Percentiles rank a stretch among this genome's conserved stretches.
These are phyloP conservation scores for Tubosaeta sp. DNA, from an alignment of 768 basidiomycete genomes.

Conservation along the genomic window DNA sequence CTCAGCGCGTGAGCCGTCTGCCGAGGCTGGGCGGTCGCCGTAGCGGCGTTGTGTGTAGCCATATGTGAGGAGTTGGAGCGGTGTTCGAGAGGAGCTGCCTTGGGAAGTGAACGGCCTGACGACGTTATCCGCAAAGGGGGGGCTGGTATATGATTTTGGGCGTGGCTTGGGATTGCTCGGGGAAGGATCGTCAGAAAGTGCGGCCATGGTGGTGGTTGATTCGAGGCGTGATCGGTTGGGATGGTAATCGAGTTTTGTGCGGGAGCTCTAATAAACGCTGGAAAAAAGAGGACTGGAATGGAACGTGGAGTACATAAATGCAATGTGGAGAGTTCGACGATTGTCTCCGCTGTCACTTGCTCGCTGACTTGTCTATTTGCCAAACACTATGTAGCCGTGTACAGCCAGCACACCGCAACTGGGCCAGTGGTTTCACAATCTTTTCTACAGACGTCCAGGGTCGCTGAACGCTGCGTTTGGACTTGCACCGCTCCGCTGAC, in stretches of 20 bases:
- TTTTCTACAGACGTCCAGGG: neutral
- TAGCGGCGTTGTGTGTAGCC: neutral
- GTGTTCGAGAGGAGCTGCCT: constrained; percentile 14
- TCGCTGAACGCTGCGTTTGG: neutral
- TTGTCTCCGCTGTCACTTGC: neutral
- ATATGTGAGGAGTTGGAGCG: constrained; percentile 6
- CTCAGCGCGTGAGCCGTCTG: constrained; percentile 5
- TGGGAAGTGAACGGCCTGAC: constrained; percentile 29
- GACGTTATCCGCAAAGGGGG: constrained; percentile 24
- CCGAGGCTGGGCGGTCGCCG: constrained; percentile 22
- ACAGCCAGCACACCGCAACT: neutral
- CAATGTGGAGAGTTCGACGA: neutral
- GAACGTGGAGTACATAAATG: too few species aligned
- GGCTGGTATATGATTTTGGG: constrained; percentile 8
- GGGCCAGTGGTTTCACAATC: too few species aligned
- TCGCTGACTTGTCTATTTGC: neutral
- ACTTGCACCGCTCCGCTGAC: neutral
- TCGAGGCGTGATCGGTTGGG: too few species aligned
- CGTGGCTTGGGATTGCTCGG: neutral
- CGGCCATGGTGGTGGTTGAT: neutral
- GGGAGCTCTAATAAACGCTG: neutral
- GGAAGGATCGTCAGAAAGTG: neutral
- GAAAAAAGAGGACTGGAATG: neutral
- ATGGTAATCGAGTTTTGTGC: neutral
- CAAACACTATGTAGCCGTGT: too few species aligned